Evolutionary conservation across 768 basidiomycete genomes (phyloP).

Genomic region (Phallus indusiatus): DNA sequence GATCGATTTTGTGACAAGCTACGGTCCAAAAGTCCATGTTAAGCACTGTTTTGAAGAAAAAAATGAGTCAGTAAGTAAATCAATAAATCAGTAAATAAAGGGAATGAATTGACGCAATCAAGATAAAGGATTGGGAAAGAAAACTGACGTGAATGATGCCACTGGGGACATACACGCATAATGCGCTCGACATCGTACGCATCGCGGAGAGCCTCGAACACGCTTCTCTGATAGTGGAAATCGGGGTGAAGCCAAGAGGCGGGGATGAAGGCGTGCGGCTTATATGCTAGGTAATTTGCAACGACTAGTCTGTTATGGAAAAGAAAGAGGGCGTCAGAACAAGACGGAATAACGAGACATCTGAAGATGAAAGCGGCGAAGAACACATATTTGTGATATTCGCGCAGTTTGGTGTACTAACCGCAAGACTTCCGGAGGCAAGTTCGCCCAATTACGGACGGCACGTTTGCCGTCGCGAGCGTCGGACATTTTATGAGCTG

Average conservation of each 20-base stretch:
- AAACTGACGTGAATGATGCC: conserved; percentile 8
- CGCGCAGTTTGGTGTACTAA: not conserved
- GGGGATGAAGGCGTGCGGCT: conserved; percentile 1
- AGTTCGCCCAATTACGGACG: conserved; percentile 4
- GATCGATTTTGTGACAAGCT: conserved; percentile 9
- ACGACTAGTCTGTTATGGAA: conserved; percentile 4
- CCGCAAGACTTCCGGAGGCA: conserved; percentile 9
- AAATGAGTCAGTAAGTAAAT: not conserved
- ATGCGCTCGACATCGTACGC: conserved; percentile 7
- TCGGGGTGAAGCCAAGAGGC: conserved; percentile 7
- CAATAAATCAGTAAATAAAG: not conserved
- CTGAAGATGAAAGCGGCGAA: conserved; percentile 3
- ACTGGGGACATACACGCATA: conserved; percentile 9
- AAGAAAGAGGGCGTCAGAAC: conserved; percentile 7
- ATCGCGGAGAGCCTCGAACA: conserved; percentile 5
- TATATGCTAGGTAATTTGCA: conserved; percentile 7
- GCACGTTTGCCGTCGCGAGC: conserved; percentile 8
- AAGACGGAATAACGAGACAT: conserved; percentile 1
- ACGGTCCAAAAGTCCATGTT: conserved; percentile 7
- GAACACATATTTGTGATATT: not conserved
- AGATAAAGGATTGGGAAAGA: not conserved
- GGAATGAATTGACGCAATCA: not conserved
- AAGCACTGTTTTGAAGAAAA: not conserved
- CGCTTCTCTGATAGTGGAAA: conserved; percentile 6
- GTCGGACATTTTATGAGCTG: not conserved